Conservation (phyloP, 495 filamentous ascomycete species). For the Pseudoneurospora amorphoporcata region DNA sequence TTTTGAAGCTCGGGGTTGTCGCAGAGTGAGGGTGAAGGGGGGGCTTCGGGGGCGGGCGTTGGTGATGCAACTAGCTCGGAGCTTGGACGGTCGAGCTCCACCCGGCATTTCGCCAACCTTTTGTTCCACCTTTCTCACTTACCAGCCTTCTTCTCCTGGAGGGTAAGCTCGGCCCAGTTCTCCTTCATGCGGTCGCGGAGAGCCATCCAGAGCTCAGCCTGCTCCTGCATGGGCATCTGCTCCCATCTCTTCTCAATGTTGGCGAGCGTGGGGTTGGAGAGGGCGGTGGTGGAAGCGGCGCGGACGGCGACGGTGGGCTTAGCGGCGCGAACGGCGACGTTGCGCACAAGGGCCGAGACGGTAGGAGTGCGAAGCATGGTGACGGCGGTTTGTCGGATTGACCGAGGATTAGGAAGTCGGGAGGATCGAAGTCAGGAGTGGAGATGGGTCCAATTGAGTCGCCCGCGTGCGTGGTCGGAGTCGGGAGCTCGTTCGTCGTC, state of each 20-base stretch:
- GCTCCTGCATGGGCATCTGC: conserved; percentile 90
- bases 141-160: conserved; percentile 99
- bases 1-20: neutral
- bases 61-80: conserved; percentile 7
- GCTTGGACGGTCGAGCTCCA: neutral
- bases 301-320: conserved; percentile 34
- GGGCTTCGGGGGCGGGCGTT: neutral
- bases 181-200: conserved; percentile 96
- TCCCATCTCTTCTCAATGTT: conserved; percentile 99
- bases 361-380: conserved; percentile 33
- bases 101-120: neutral
- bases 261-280: conserved; percentile 93
- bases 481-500: conserved; percentile 19
- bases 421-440: conserved; percentile 20
- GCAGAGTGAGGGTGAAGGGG: conserved; percentile 1
- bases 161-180: conserved; percentile 87
- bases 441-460: conserved; percentile 35
- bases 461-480: conserved; percentile 21
- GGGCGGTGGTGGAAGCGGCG: conserved; percentile 67
- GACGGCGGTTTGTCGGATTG: neutral
- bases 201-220: conserved; percentile 98
- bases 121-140: conserved; percentile 32
- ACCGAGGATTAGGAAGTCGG: conserved; percentile 8
- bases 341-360: conserved; percentile 28
- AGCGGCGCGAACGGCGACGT: conserved; percentile 29